Evolutionary conservation across 129 eudicot genomes (phyloP).

Genomic region (Pulicaria dysenterica): DNA sequence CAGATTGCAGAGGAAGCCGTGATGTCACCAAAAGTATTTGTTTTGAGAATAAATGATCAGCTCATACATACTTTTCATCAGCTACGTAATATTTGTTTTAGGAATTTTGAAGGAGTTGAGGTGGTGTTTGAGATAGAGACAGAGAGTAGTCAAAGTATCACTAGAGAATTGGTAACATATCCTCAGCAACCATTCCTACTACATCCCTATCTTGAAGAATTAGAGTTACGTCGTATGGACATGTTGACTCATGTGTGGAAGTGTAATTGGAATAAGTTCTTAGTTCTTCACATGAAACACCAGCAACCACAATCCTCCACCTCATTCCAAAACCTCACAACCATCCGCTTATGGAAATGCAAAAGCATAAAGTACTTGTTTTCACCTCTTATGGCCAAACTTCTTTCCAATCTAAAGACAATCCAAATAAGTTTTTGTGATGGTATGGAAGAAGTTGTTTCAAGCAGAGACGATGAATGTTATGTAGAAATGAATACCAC

Average conservation of each 20-base stretch:
- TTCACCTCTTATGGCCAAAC: not conserved
- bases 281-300: too few species aligned
- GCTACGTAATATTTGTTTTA: not conserved
- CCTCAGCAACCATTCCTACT: too few species aligned
- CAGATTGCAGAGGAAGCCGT: not conserved
- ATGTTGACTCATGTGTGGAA: not conserved
- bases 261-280: slow-evolving; percentile 14
- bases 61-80: not conserved
- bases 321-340: too few species aligned
- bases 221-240: not conserved
- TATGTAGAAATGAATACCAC: not conserved
- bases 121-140: slow-evolving; percentile 14
- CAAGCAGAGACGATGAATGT: slow-evolving; percentile 6
- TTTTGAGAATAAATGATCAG: too few species aligned
- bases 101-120: not conserved
- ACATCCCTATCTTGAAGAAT: not conserved
- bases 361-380: not conserved
- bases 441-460: slow-evolving; percentile 16
- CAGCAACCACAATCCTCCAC: not conserved
- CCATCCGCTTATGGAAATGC: not conserved
- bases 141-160: not conserved
- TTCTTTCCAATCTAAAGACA: not conserved
- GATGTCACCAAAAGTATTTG: too few species aligned
- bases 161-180: too few species aligned
- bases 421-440: not conserved